Evolutionary conservation across 352 stramenopile genomes (phyloP), one percentile per base, ranked within the genome.

Genomic region (Globisporangium acanthophoron): DNA sequence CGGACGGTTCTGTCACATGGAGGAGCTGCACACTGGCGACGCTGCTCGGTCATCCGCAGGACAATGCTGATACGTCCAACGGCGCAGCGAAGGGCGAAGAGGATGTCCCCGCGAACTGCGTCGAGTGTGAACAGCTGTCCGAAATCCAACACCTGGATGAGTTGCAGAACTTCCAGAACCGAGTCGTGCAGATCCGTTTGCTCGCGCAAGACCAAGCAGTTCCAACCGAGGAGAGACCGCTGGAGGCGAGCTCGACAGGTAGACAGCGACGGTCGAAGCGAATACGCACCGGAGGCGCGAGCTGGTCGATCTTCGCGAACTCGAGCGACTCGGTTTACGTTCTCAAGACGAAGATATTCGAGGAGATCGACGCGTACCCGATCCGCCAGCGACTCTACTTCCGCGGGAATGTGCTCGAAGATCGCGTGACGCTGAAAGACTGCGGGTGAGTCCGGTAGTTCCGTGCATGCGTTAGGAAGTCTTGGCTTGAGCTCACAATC

Each of bases 311-410:
- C 39, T 9, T 57, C 15, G 74, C 80, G 3, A 90, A 80, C 52
- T 72, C 84, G 6, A 73, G 69, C 29, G 84, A 94, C 57, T 86
- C 78, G 0, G 75, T 92, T 13, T 88, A 86, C 43, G 74, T 90
- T 49, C 58, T 94, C 9, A 94, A 94, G 58, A 73, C 78, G 5
- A 88, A 87, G 50, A 87, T 94, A 33, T 89, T 77, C 51, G 74
- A 80, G 3, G 77, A 88, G 50, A 84, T 79, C 8, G 84, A 89
- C 62, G 69, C 71, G 8, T 70, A 85, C 12, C 84, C 84, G 16
- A 83, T 82, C 37, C 78, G 78, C 29, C 84, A 94, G 58, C 66
- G 71, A 8, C 66, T 94, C 1, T 94, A 90, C 52, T 92, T 84
- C 58, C 72, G 74, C 40, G 84, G 84, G 12, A 58, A 77, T 3